These are phyloP conservation scores for Hirsutella thompsonii DNA, from an alignment of 2,329 filamentous ascomycete genomes.

Conservation along the genomic window DNA sequence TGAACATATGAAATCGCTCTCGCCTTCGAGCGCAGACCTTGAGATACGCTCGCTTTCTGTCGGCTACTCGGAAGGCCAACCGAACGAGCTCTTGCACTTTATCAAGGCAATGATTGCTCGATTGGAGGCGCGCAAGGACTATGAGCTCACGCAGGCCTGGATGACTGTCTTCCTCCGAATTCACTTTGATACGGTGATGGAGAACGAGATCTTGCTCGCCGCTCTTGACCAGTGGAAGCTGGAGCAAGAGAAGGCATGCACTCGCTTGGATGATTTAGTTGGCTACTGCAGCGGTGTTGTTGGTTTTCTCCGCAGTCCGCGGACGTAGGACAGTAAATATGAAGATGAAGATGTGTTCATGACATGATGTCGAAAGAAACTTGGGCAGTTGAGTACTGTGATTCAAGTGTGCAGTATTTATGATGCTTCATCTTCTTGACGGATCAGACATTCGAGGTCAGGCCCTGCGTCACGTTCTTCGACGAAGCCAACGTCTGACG, in stretches of 20 bases:
- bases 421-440: no score
- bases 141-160: slow-evolving; percentile 92
- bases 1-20: slow-evolving; percentile 64
- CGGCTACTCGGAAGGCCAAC: slow-evolving; percentile 26
- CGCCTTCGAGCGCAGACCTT: slow-evolving; percentile 77
- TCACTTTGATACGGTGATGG: slow-evolving; percentile 49
- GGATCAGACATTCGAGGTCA: no score
- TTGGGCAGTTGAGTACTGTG: no score
- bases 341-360: no score
- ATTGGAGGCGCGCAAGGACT: slow-evolving; percentile 60
- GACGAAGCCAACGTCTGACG: no score
- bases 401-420: no score
- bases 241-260: slow-evolving; percentile 59
- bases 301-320: slow-evolving; percentile 58
- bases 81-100: slow-evolving; percentile 67
- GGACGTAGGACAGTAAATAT: slow-evolving; percentile 23
- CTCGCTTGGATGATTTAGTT: slow-evolving; percentile 60
- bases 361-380: no score
- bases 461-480: no score
- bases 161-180: slow-evolving; percentile 87
- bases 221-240: slow-evolving; percentile 57
- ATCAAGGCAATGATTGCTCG: slow-evolving; percentile 65
- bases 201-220: slow-evolving; percentile 37
- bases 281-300: slow-evolving; percentile 84
- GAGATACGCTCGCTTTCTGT: slow-evolving; percentile 71